phyloP scores from a whole-genome alignment of 768 basidiomycete species.

The Hygrophorus russula region DNA sequence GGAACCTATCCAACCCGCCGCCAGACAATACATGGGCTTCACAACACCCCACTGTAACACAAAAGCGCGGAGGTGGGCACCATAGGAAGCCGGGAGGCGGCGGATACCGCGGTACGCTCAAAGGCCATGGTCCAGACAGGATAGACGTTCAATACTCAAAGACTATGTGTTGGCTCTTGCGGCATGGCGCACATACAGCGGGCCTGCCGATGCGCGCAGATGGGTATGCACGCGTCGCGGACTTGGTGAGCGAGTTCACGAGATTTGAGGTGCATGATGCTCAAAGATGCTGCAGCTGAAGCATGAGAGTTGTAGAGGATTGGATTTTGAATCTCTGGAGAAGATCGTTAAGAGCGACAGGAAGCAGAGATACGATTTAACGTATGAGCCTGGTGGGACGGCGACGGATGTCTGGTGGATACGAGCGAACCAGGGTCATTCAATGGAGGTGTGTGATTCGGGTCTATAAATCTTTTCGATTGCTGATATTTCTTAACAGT shows the following conservation, averaged over 20 bases:
- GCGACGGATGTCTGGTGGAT: conserved; percentile 39
- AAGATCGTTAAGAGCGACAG: conserved; percentile 39
- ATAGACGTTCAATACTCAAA: conserved; percentile 6
- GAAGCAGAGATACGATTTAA: conserved; percentile 19
- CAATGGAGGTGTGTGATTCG: conserved; percentile 32
- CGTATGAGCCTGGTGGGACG: conserved; percentile 26
- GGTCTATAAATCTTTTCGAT: neutral
- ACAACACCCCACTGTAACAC: too few relatives aligned
- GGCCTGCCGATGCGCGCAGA: conserved; percentile 56
- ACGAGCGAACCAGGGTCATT: conserved; percentile 62
- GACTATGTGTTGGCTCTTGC: conserved; percentile 41
- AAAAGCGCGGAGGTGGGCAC: too few relatives aligned
- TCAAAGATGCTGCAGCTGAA: conserved; percentile 30
- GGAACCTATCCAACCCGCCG: too few relatives aligned
- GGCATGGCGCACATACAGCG: conserved; percentile 57
- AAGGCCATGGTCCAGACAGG: neutral
- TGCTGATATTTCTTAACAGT: conserved; percentile 2
- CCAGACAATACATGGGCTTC: too few relatives aligned
- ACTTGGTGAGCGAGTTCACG: conserved; percentile 45
- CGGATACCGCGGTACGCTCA: too few relatives aligned
- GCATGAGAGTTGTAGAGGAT: conserved; percentile 37
- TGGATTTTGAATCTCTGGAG: conserved; percentile 35
- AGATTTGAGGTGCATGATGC: neutral
- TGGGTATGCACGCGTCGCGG: conserved; percentile 62
- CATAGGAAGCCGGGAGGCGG: too few relatives aligned